phyloP scores from a whole-genome alignment of 2,329 filamentous ascomycete genomes.

The Aschersonia sp. region DNA sequence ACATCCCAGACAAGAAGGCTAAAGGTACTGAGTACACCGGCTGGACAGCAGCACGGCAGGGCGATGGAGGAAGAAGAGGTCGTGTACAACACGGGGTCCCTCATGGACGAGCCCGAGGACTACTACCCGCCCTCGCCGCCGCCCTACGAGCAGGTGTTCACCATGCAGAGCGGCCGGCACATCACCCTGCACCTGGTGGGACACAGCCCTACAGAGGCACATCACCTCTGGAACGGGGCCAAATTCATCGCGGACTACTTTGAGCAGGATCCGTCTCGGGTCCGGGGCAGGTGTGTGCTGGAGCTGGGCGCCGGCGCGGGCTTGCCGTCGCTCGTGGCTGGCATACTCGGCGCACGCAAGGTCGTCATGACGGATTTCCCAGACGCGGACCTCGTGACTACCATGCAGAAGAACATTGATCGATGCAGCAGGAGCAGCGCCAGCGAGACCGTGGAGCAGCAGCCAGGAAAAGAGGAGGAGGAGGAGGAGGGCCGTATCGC shows the following conservation, averaged over 20 bases:
- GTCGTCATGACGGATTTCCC: conserved; percentile 83
- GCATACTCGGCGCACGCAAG: conserved; percentile 52
- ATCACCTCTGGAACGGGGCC: conserved; percentile 83
- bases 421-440: conserved; percentile 21
- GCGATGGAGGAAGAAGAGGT: conserved; percentile 15
- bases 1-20: too few relatives aligned
- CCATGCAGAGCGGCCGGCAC: conserved; percentile 47
- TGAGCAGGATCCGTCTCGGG: conserved; percentile 49
- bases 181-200: conserved; percentile 70
- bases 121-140: conserved; percentile 68
- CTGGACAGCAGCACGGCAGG: background rate
- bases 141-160: conserved; percentile 59
- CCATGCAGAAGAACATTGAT: conserved; percentile 62
- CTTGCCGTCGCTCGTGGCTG: conserved; percentile 65
- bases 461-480: too few relatives aligned
- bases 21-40: too few relatives aligned
- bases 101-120: conserved; percentile 71
- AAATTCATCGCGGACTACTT: conserved; percentile 66
- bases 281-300: conserved; percentile 57
- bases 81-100: conserved; percentile 24
- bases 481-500: conserved; percentile 11
- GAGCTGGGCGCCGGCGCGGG: conserved; percentile 85
- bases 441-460: conserved; percentile 17
- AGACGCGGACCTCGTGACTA: conserved; percentile 67
- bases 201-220: conserved; percentile 77